Conservation (phyloP, 805 yeast species). For the Saturnispora ahearnii region DNA sequence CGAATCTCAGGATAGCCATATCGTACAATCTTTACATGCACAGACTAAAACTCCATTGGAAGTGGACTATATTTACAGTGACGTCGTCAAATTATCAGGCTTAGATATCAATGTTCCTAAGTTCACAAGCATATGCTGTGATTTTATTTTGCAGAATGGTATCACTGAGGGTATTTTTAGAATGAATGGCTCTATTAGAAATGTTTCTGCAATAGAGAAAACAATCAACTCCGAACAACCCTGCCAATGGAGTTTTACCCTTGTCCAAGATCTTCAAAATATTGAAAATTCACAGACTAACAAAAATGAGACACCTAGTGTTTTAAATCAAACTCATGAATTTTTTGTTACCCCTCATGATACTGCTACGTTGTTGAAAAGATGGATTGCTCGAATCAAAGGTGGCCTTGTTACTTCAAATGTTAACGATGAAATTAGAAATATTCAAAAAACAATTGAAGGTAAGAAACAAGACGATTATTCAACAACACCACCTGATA, state of each 20-base stretch:
- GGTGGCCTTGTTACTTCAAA: slow-evolving; percentile 25
- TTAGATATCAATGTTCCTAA: slow-evolving; percentile 20
- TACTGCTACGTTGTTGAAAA: slow-evolving; percentile 29
- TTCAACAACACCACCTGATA: slow-evolving; percentile 4
- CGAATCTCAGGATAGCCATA: neutral
- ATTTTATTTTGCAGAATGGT: slow-evolving; percentile 18
- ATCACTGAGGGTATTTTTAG: slow-evolving; percentile 31
- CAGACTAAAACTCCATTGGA: neutral
- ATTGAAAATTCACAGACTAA: neutral
- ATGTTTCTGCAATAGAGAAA: slow-evolving; percentile 25
- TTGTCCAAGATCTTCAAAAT: neutral
- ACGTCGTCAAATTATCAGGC: slow-evolving; percentile 8
- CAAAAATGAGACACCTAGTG: neutral
- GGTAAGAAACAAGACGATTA: slow-evolving; percentile 3
- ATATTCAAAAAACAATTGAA: neutral
- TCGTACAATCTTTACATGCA: neutral
- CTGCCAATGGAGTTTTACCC: slow-evolving; percentile 14
- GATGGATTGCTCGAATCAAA: slow-evolving; percentile 27
- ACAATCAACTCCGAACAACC: slow-evolving; percentile 17
- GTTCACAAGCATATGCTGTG: slow-evolving; percentile 26
- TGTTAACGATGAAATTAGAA: slow-evolving; percentile 14
- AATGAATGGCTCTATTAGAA: slow-evolving; percentile 29
- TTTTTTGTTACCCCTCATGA: slow-evolving; percentile 24
- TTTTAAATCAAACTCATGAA: slow-evolving; percentile 7
- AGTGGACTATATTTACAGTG: neutral